Base-by-base conservation (phyloP, 768 basidiomycete species). In the Boletellus ananiceps region DNA sequence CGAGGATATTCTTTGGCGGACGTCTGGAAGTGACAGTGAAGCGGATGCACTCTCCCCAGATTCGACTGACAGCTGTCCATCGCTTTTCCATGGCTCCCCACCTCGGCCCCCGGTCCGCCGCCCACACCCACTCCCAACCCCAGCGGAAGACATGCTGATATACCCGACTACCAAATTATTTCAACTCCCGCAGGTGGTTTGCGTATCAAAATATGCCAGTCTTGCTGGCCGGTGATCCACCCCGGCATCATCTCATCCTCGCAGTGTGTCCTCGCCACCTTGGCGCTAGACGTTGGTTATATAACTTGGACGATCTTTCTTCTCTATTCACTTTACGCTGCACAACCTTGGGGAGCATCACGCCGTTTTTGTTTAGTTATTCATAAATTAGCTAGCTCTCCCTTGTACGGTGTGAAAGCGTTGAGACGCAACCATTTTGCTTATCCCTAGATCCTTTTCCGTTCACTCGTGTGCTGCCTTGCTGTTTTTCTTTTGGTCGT, bases 91-190 rank as follows among this genome's bases (percentile, higher is more conserved):
- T 23, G 49, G 49, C 9, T 46, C 54, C 1, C 57, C 57, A 16
- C 52, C 64, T 4, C 46, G 43, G 9, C 31, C 55, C 5, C 35
- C 54, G 8, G 31, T 51, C n/a, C 45, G 41, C 13, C 34, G 14
- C 46, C 64, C 75, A 21, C 69, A 78, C 55, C 81, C 81, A 9
- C 70, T 84, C 14, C 82, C 82, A 11, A 79, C 77, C 57, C 78
- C 81, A 9, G 65, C 77, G n/a, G 69, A 72, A 36, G 68, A 76
- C 39, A 83, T 83, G 81, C 53, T 74, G 39, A 55, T 60, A 50
- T 55, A 55, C 57, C 56, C 57, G 11, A 35, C 50, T 8, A 15
- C 38, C 5, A 62, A 55, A 43, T 12, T 38, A 7, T 42, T 32
- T 8, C 58, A 44, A 40, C 49, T 16, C 21, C 41, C 51, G 23